Conservation (phyloP, 192 early-diverging fungal genomes). For the Paraglomus brasilianum region DNA sequence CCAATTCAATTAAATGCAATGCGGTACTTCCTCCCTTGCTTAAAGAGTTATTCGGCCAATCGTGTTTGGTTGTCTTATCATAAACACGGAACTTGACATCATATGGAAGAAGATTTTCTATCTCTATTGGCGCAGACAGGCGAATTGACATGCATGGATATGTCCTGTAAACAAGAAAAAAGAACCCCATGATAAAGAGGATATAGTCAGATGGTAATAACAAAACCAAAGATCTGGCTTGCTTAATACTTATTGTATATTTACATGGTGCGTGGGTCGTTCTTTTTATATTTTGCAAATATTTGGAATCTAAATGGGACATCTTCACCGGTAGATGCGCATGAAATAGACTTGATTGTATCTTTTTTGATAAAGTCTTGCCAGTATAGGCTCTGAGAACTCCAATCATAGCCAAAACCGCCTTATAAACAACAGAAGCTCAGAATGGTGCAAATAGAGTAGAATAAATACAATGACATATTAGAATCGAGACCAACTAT, state of each 20-base stretch:
- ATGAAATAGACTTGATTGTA: conserved; percentile 41
- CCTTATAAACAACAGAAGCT: conserved; percentile 33
- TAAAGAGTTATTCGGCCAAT: conserved; percentile 52
- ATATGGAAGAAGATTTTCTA: conserved; percentile 95
- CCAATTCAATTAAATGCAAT: conserved; percentile 82
- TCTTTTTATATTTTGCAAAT: conserved; percentile 50
- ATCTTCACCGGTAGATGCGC: conserved; percentile 41
- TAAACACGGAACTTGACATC: conserved; percentile 76
- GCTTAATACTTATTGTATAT: not conserved
- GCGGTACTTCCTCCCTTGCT: conserved; percentile 69
- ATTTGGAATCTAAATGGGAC: conserved; percentile 72
- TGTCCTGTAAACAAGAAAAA: conserved; percentile 24
- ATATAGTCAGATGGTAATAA: not conserved
- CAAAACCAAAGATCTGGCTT: not conserved
- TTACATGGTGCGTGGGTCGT: conserved; percentile 45
- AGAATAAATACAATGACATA: not conserved
- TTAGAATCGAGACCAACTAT: not conserved
- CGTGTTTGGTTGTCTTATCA: conserved; percentile 73
- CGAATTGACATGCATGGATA: conserved; percentile 82
- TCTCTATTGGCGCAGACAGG: conserved; percentile 74
- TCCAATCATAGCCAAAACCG: conserved; percentile 88
- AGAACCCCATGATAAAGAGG: not conserved
- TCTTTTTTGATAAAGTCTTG: conserved; percentile 60
- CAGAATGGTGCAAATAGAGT: conserved; percentile 13
- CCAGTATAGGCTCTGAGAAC: conserved; percentile 78